Conservation (phyloP, 148 eudicot genomes). For the Cornus suecica region DNA sequence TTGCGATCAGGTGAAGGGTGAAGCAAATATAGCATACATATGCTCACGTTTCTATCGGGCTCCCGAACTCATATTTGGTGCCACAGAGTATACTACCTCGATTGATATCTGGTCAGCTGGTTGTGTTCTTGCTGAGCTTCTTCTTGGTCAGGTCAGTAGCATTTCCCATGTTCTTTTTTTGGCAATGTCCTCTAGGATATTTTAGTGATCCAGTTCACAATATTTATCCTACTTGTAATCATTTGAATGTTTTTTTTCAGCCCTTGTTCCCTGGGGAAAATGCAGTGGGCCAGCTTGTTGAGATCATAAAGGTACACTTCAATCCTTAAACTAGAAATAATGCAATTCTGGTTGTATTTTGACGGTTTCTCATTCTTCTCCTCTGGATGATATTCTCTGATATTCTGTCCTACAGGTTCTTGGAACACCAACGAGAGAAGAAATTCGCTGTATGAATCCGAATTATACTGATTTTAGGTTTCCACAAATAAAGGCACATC, state of each 20-base stretch:
- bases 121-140: slow-evolving; percentile 61
- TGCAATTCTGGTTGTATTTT: background rate
- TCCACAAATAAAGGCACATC: slow-evolving; percentile 49
- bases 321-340: background rate
- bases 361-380: slow-evolving; percentile 2
- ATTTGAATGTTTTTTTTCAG: slow-evolving; percentile 16
- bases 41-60: slow-evolving; percentile 59
- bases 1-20: slow-evolving; percentile 44
- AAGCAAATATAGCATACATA: slow-evolving; percentile 55
- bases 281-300: slow-evolving; percentile 61
- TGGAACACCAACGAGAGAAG: slow-evolving; percentile 53
- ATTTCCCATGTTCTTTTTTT: background rate
- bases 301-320: slow-evolving; percentile 44
- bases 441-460: slow-evolving; percentile 50
- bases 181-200: background rate
- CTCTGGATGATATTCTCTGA: slow-evolving; percentile 3
- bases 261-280: slow-evolving; percentile 61
- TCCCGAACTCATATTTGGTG: slow-evolving; percentile 63
- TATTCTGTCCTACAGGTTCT: slow-evolving; percentile 36
- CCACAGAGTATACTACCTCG: slow-evolving; percentile 47
- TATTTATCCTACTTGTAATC: background rate
- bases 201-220: background rate
- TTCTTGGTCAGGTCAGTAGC: slow-evolving; percentile 47
- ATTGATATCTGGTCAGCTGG: slow-evolving; percentile 67
- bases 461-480: slow-evolving; percentile 44